Evolutionary conservation across 208 protist species (phyloP), one percentile per base, ranked within the genome.

Genomic region (Trypanosoma grayi): DNA sequence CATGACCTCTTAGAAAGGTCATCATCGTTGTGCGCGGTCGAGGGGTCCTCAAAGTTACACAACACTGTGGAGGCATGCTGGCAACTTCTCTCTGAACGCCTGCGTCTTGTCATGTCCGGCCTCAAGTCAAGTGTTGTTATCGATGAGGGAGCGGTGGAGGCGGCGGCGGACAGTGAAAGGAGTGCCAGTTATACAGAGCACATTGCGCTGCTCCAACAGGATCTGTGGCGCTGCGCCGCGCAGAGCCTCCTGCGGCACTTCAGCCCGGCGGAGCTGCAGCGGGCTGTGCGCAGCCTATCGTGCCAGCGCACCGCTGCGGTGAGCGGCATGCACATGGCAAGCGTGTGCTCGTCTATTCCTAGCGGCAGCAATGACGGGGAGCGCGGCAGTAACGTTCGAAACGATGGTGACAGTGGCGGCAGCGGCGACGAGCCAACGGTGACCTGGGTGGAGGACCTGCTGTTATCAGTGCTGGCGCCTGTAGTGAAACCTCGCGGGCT

Each of bases 121-220:
- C 18, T 63, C 10, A 18, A 44, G 18, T 45, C 33, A 13, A 22
- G 22, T 34, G 33, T 54, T 40, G 16, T 34, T 41, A 27, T 7
- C 2, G 41, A 52, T 37, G 34, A 28, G 22, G 25, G 22, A 30
- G 22, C 8, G 25, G 45, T 40, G 27, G 6, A 25, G 22, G 27
- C 2, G 27, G n/a, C 7, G 41, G 18, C n/a, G 43, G 28, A 31
- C 1, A 28, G 14, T 13, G 33, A 28, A 46, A 24, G 41, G 27
- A 18, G 39, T 20, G 18, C 14, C n/a, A 10, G 25, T 25, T 43
- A 27, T 56, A 25, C 18, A 18, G 46, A 45, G 20, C 43, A 73
- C 13, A 60, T 77, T 14, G 52, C 37, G 7, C 36, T 47, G 34
- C 39, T 67, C 39, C 59, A 57, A n/a, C n/a, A 46, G 9, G 52